A percentile compares a stretch with the other conserved stretches of the same genome.
phyloP scores from a whole-genome alignment of 768 basidiomycete genomes.

The Suillus variegatus region DNA sequence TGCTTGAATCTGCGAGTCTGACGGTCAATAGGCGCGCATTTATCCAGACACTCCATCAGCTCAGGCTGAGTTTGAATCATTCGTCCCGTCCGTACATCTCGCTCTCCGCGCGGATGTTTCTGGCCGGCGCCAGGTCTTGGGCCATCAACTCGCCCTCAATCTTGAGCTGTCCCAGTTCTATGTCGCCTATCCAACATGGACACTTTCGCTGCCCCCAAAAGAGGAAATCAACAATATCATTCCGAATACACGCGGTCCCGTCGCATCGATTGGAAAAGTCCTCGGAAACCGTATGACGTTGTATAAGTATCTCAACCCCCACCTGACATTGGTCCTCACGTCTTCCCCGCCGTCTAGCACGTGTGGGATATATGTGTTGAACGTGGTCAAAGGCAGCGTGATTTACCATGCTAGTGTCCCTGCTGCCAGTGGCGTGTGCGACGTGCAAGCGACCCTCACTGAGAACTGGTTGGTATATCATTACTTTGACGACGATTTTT shows the following conservation, averaged over 20 bases:
- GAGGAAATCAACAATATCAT: constrained; percentile 62
- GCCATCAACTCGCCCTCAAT: constrained; percentile 52
- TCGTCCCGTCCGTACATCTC: constrained; percentile 53
- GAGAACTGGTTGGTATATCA: constrained; percentile 96
- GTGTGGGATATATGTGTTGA: constrained; percentile 79
- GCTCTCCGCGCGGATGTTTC: constrained; percentile 50
- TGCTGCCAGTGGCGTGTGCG: constrained; percentile 46
- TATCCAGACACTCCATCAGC: constrained; percentile 63
- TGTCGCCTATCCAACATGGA: constrained; percentile 68
- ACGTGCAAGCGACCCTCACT: constrained; percentile 65
- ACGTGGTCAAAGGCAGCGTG: constrained; percentile 74
- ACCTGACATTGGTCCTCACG: constrained; percentile 70
- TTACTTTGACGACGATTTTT: constrained; percentile 67
- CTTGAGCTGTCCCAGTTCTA: constrained; percentile 45
- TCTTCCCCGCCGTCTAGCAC: constrained; percentile 24
- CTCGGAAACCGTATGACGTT: constrained; percentile 85
- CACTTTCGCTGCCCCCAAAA: constrained; percentile 50
- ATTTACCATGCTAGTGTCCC: constrained; percentile 68
- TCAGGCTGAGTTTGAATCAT: constrained; percentile 42
- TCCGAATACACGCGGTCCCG: constrained; percentile 47
- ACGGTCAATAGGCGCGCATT: constrained; percentile 49
- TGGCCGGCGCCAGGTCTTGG: constrained; percentile 50
- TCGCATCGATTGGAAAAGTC: constrained; percentile 83
- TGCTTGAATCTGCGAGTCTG: not conserved
- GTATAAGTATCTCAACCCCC: constrained; percentile 93